Conservation (phyloP, 495 filamentous ascomycete genomes). For the Bacidia rubella region DNA sequence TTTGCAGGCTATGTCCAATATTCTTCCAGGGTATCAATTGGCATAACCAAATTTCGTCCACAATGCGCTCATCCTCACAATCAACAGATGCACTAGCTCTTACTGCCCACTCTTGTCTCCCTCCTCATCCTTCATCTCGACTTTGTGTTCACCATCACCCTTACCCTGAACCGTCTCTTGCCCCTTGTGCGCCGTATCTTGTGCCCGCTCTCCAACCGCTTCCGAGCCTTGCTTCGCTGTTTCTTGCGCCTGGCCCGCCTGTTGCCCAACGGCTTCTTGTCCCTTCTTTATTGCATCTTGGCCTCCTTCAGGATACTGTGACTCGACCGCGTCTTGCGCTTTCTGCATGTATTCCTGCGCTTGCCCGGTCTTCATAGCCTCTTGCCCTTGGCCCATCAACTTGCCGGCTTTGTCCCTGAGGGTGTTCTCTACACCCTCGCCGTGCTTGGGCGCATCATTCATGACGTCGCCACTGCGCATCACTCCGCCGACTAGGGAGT, state of each 20-base stretch:
- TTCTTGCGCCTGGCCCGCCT: background rate
- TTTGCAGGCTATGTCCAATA: no score
- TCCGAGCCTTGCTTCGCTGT: background rate
- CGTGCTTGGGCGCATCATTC: constrained; percentile 6
- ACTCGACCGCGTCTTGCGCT: background rate
- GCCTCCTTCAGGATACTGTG: background rate
- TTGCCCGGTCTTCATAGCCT: background rate
- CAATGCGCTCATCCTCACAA: no score
- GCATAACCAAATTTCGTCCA: no score
- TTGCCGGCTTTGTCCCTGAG: constrained; percentile 12
- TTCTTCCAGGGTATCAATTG: no score
- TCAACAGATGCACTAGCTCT: no score
- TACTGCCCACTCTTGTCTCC: background rate
- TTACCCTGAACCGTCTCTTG: constrained; percentile 24
- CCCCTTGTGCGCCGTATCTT: constrained; percentile 3
- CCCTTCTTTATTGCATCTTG: background rate
- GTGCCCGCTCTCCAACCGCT: background rate
- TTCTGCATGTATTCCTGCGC: background rate
- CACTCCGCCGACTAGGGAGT: constrained; percentile 17
- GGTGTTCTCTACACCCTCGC: constrained; percentile 10
- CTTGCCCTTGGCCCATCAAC: background rate
- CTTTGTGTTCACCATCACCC: background rate
- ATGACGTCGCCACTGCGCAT: constrained; percentile 11
- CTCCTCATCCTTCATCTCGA: background rate
- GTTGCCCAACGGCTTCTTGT: background rate